These are phyloP conservation scores for Coemansia aciculifera DNA, from an alignment of 192 early-diverging fungal genomes.

Conservation along the genomic window DNA sequence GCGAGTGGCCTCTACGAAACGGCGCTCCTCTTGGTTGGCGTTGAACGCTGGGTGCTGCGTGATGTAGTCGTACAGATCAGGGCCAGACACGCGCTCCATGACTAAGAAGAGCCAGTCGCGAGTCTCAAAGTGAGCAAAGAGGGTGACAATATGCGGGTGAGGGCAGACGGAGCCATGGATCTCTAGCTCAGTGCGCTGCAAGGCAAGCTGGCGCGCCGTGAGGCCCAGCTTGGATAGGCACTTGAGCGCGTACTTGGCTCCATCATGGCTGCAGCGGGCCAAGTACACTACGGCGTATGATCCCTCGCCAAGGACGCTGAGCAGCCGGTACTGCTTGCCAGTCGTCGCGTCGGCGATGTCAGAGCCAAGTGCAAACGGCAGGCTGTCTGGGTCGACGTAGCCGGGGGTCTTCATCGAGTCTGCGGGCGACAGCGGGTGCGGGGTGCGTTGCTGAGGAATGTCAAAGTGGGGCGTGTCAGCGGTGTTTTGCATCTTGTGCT, in stretches of 20 bases:
- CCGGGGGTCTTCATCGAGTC: constrained; percentile 53
- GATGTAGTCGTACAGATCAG: constrained; percentile 59
- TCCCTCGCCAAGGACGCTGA: constrained; percentile 66
- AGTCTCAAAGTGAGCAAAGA: constrained; percentile 68
- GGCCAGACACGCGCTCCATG: constrained; percentile 61
- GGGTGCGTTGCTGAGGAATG: constrained; percentile 43
- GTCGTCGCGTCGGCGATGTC: constrained; percentile 46
- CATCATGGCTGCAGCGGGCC: constrained; percentile 60
- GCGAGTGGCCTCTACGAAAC: constrained; percentile 50
- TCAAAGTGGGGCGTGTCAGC: constrained; percentile 27
- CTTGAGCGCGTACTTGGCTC: constrained; percentile 68
- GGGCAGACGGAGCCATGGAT: constrained; percentile 65
- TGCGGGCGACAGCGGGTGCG: constrained; percentile 48
- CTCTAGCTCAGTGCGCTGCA: constrained; percentile 67
- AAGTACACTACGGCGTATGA: constrained; percentile 78
- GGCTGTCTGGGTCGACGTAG: constrained; percentile 49
- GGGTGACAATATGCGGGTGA: constrained; percentile 66
- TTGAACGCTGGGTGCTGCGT: constrained; percentile 53
- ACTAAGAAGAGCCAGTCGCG: constrained; percentile 63
- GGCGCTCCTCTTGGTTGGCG: constrained; percentile 53
- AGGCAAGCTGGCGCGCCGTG: constrained; percentile 58
- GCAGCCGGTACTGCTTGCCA: constrained; percentile 47
- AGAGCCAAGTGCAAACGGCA: constrained; percentile 55
- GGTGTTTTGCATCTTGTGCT: constrained; percentile 28
- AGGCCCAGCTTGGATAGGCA: constrained; percentile 66